These are phyloP conservation scores for Phytophthora crassamura DNA, from an alignment of 352 stramenopile genomes.

Conservation along the genomic window DNA sequence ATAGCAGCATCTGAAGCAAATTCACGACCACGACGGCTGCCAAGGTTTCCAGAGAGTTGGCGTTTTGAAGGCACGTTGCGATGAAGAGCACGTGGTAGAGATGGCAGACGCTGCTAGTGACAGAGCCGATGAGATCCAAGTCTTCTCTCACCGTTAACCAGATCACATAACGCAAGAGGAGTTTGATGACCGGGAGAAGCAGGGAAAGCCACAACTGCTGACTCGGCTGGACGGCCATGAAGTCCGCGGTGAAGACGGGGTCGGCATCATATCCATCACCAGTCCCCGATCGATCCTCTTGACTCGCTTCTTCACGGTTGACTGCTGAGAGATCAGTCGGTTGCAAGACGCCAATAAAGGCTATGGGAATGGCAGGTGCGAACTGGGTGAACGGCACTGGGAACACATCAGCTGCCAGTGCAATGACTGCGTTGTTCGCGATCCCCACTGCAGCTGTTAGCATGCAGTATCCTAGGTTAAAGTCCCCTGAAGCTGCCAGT, in stretches of 20 bases:
- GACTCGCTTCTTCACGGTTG: slow-evolving; percentile 5
- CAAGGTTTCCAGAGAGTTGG: slow-evolving; percentile 41
- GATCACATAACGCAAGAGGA: slow-evolving; percentile 21
- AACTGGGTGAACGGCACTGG: slow-evolving; percentile 41
- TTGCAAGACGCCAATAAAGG: slow-evolving; percentile 6
- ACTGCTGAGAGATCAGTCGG: slow-evolving; percentile 2
- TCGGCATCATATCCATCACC: slow-evolving; percentile 14
- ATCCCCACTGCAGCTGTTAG: slow-evolving; percentile 22
- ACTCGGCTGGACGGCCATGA: slow-evolving; percentile 25
- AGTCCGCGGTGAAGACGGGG: slow-evolving; percentile 38
- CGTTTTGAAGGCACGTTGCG: slow-evolving; percentile 45
- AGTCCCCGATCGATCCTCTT: slow-evolving; percentile 18
- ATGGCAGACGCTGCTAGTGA: slow-evolving; percentile 26
- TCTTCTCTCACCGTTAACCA: slow-evolving; percentile 17
- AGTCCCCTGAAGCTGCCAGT: slow-evolving; percentile 20
- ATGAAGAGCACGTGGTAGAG: slow-evolving; percentile 52
- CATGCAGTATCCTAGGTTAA: slow-evolving; percentile 11
- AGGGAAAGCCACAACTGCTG: slow-evolving; percentile 42
- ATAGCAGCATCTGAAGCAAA: slow-evolving; percentile 25
- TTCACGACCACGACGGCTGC: slow-evolving; percentile 28
- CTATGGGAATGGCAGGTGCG: slow-evolving; percentile 21
- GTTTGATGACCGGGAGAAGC: slow-evolving; percentile 43
- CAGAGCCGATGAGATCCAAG: slow-evolving; percentile 28
- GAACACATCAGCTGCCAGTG: slow-evolving; percentile 24
- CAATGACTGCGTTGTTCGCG: slow-evolving; percentile 13